Evolutionary conservation across 2,329 filamentous ascomycete species (phyloP), one percentile per base, ranked within the genome.

Genomic region (Macrophomina tecta): DNA sequence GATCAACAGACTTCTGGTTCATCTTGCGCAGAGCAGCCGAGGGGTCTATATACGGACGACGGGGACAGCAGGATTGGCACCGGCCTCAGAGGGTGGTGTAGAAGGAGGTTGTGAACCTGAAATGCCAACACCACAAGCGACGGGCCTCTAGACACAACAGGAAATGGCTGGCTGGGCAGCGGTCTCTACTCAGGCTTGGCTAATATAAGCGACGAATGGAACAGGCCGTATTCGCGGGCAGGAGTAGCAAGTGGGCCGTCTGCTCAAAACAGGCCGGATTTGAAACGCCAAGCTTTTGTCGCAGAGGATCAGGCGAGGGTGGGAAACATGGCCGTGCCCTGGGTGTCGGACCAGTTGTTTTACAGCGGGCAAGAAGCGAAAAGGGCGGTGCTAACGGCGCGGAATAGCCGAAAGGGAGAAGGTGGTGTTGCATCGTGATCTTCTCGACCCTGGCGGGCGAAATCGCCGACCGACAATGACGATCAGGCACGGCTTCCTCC

Each of bases 61-160:
- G 42, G 40, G 36, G 23, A 36, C 56, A 61, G n/a, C 28, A 11
- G 34, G 12, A 40, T 30, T 8, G 40, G 51, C 52, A 40, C 16
- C 32, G n/a, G 6, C 52, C 32, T 8, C 3, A 32, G 34, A 40
- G n/a, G 18, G 34, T 9, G 7, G 52, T 28, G 52, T 36, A 56
- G 1, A 5, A 11, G 34, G 34, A 56, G 53, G 11, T 45, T 7
- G 55, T 46, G 28, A 48, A 34, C 14, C 16, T 48, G 40, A 46
- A 48, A 48, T 61, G 56, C 56, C 56, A 48, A 61, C 56, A 61
- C 28, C 56, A 48, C 8, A 61, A 32, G 56, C 56, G 56, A 61
- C 56, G 56, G 56, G 2, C 4, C 7, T 18, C 40, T 34, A 36
- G 16, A 61, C 56, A 23, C 7, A 61, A 18, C 1, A 28, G 56